Evolutionary conservation across 441 rosid species (phyloP).

Genomic region (Viola pubescens): DNA sequence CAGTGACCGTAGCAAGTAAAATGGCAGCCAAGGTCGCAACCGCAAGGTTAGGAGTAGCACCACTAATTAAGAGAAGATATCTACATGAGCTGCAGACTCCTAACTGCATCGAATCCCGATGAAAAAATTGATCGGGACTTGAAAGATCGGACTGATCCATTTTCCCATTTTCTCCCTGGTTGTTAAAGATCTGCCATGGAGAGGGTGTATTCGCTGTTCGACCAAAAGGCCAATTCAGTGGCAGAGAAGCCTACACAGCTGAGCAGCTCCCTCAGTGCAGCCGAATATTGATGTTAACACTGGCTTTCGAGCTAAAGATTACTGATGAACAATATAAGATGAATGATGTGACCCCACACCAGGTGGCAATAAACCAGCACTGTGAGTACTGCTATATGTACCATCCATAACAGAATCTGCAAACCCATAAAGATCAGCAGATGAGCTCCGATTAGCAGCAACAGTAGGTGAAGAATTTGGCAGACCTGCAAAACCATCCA

Average conservation of each 20-base stretch:
- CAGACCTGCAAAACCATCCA: slow-evolving; percentile 41
- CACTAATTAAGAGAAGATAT: neutral
- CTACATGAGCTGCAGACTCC: neutral
- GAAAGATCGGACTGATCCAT: no score
- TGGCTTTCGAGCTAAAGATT: neutral
- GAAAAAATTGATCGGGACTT: no score
- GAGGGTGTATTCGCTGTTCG: neutral
- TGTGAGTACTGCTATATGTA: slow-evolving; percentile 3
- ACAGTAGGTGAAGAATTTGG: slow-evolving; percentile 23
- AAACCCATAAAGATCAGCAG: slow-evolving; percentile 34
- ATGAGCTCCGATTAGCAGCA: slow-evolving; percentile 19
- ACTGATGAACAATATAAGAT: neutral
- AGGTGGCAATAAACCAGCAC: slow-evolving; percentile 1
- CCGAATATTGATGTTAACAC: neutral
- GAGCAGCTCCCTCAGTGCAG: neutral
- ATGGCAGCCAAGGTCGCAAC: neutral
- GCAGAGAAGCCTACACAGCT: neutral
- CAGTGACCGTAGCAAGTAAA: neutral
- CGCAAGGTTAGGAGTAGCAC: neutral
- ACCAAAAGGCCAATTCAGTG: neutral
- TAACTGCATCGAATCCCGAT: neutral
- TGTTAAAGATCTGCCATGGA: neutral
- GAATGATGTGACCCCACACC: slow-evolving; percentile 6
- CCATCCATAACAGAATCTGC: slow-evolving; percentile 36
- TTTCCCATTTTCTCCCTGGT: neutral